Conservation (phyloP, 129 eudicot genomes). For the Tagetes patula region DNA sequence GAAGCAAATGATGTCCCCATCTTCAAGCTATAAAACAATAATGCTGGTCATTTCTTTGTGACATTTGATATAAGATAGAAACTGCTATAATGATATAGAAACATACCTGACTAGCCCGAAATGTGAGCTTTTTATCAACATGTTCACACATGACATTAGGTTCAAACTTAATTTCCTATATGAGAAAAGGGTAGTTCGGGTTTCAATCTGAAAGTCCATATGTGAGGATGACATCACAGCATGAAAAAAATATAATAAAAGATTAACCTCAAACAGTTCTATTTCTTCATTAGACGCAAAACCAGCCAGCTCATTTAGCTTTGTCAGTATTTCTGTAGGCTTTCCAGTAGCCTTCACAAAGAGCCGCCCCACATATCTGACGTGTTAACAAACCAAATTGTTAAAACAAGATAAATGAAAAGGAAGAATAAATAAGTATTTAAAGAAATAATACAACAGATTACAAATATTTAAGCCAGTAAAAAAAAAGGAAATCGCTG, state of each 20-base stretch:
- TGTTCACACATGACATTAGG: conserved; percentile 85
- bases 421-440: not conserved
- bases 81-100: not conserved
- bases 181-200: conserved; percentile 7
- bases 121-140: conserved; percentile 63
- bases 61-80: not conserved
- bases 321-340: conserved; percentile 63
- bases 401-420: not conserved
- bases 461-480: not conserved
- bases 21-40: conserved; percentile 62
- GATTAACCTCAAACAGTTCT: conserved; percentile 74
- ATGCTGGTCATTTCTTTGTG: not conserved
- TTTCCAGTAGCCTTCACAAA: conserved; percentile 73
- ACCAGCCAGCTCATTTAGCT: conserved; percentile 82
- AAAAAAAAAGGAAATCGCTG: not conserved
- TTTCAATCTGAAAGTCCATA: not conserved
- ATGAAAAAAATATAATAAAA: not conserved
- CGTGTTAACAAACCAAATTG: not conserved
- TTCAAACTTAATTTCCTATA: conserved; percentile 85
- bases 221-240: conserved; percentile 2
- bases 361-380: conserved; percentile 82
- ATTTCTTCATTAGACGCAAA: conserved; percentile 82
- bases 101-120: conserved; percentile 76
- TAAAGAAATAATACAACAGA: not conserved
- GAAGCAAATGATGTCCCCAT: conserved; percentile 89